Base-by-base conservation (phyloP, 2,329 filamentous ascomycete genomes). In the Alternaria arbusti region DNA sequence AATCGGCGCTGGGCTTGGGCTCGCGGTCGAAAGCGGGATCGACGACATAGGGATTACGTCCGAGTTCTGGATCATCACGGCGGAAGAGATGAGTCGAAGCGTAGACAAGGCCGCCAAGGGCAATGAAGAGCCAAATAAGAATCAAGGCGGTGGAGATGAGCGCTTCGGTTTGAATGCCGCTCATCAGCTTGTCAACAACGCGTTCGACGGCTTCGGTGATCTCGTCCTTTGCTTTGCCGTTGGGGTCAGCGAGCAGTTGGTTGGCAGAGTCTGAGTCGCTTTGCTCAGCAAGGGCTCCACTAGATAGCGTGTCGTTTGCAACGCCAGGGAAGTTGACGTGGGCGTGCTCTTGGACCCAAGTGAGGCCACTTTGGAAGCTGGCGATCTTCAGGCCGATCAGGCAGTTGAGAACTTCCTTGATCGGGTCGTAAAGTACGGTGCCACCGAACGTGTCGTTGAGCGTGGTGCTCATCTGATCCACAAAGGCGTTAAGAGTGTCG, bases 311-410 rank as follows among this genome's bases (percentile, higher is more conserved):
- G 77, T 97, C 87, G 72, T 92, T 90, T 25, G 88, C 85, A 64
- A 98, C 89, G 57, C 87, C 81, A 0, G 96, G 96, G 71, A 99
- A 91, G 63, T 88, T 84, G 71, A 99, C 86, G 65, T 96, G 88
- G 4, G 96, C 93, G 77, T 98, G 84, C 70, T 98, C 90, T 73
- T 92, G 88, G 11, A 97, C 91, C 95, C 95, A 99, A 1, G 92
- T 97, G n/a, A 98, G 85, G 12, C 91, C 96, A 75, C 91, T 90
- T 78, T 98, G 89, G 68, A 99, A 88, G 22, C 89, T 87, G 69
- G 92, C 89, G 66, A 98, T 86, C 83, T 98, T 98, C 74, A 97
- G 85, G 8, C 90, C 89, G 68, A 98, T 88, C n/a, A 98, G 85
- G 76, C 96, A 98, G 75, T 92, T 87, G 66, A 97, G 86, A 32